Evolutionary conservation across 2,329 filamentous ascomycete species (phyloP), one percentile per base, ranked within the genome.

Genomic region (Clarireedia paspali): DNA sequence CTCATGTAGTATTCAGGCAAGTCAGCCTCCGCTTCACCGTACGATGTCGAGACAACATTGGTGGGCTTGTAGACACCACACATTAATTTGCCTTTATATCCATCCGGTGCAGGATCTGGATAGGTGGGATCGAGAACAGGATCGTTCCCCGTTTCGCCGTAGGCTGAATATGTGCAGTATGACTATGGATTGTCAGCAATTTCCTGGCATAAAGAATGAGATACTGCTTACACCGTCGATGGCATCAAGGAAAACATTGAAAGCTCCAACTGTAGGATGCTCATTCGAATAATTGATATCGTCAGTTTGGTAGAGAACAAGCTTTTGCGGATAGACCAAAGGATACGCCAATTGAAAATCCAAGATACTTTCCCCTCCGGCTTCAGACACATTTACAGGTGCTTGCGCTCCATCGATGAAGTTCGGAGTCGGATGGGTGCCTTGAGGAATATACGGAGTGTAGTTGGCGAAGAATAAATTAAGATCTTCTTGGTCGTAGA

Each of bases 1-100:
- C 77, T 70, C 63, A 79, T 75, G 67, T 84, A 84, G 58, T 70
- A 72, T 7, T 72, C 67, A 0, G 80, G 78, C n/a, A 82, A 70
- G 38, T 77, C 75, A 14, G 70, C 69, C 66, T 84, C 80, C 38
- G 74, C 72, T 47, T 75, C 73, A 40, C 77, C 78, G 63, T 81
- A 81, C 14, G 75, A 78, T 60, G 82, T 76, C 40, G 72, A 74
- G 59, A 81, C 75, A 23, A 62, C 59, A 42, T 62, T 62, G 27
- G 62, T 61, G 23, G 60, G 62, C 61, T 75, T 71, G 69, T 75
- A 79, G 20, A 76, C 71, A 6, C 75, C 75, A 56, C 76, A 78
- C 60, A 75, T 71, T 4, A 72, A 66, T 56, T 69, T 63, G 12
- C 76, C 76, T 52, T 75, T 73, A 68, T 80, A 82, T 6, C 78